These are phyloP conservation scores for Malus hybrid DNA, from an alignment of 331 rosid genomes.

Conservation along the genomic window DNA sequence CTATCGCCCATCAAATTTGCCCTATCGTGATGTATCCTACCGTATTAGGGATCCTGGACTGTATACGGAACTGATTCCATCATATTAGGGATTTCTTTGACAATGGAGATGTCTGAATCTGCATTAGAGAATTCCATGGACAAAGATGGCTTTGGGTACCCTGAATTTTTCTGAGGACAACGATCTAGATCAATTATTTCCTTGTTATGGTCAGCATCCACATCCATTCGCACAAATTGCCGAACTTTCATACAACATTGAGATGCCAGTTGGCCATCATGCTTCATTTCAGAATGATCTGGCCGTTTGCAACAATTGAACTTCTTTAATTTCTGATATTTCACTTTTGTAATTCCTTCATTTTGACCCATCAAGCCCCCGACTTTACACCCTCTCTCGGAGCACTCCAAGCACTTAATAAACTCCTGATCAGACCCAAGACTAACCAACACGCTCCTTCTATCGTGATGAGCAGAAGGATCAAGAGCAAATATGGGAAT, in stretches of 20 bases:
- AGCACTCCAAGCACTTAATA: constrained; percentile 71
- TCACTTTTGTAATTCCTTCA: constrained; percentile 24
- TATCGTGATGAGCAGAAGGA: constrained; percentile 72
- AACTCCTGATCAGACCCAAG: constrained; percentile 68
- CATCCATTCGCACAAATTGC: constrained; percentile 24
- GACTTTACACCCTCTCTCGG: constrained; percentile 89
- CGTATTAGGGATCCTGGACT: constrained; percentile 42
- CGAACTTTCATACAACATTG: constrained; percentile 26
- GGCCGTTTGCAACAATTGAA: constrained; percentile 24
- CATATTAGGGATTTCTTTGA: constrained; percentile 46
- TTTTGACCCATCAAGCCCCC: constrained; percentile 54
- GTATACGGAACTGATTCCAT: constrained; percentile 19
- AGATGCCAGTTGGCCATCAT: constrained; percentile 25
- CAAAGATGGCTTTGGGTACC: constrained; percentile 46
- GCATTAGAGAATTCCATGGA: constrained; percentile 27
- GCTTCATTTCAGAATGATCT: constrained; percentile 21
- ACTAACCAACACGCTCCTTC: constrained; percentile 86
- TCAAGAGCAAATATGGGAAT: constrained; percentile 84
- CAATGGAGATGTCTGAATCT: constrained; percentile 44
- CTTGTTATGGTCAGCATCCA: constrained; percentile 19
- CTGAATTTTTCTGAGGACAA: constrained; percentile 36
- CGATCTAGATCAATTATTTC: constrained; percentile 33
- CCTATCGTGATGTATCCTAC: no score
- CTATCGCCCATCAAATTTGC: no score
- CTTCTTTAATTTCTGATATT: constrained; percentile 31